phyloP scores from a whole-genome alignment of 257 asterid species.

The Scutellaria baicalensis region DNA sequence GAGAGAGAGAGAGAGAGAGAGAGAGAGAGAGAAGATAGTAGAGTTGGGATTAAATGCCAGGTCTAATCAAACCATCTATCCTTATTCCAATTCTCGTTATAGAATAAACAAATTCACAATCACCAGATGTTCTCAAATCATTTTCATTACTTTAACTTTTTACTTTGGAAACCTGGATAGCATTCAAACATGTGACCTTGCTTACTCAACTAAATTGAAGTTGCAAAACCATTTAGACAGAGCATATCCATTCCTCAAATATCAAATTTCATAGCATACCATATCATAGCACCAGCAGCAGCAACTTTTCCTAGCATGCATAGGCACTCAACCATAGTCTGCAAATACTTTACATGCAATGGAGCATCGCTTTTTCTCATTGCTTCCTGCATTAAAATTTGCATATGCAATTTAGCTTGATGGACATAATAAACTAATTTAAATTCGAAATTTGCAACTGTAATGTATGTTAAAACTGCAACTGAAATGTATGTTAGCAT shows the following conservation, averaged over 20 bases:
- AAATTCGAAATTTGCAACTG: too few species aligned
- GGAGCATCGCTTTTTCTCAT: constrained; percentile 86
- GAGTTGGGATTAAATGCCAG: background rate
- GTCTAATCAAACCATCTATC: background rate
- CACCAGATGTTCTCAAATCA: background rate
- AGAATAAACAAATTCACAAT: background rate
- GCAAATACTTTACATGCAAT: constrained; percentile 87
- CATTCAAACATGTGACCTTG: background rate
- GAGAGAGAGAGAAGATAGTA: background rate
- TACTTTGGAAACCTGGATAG: background rate
- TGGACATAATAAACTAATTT: constrained; percentile 16
- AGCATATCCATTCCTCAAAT: background rate
- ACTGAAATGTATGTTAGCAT: constrained; percentile 24
- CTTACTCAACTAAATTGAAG: constrained; percentile 3
- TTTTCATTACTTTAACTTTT: background rate
- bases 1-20: too few species aligned
- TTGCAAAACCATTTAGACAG: constrained; percentile 10
- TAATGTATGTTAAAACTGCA: constrained; percentile 14
- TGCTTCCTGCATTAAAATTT: constrained; percentile 65
- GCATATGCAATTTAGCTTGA: constrained; percentile 16
- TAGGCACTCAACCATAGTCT: constrained; percentile 93
- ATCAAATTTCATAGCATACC: constrained; percentile 51
- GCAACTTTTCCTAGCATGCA: constrained; percentile 98
- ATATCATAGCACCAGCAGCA: constrained; percentile 96
- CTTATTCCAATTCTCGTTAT: background rate